Evolutionary conservation across 352 stramenopile genomes (phyloP), one percentile per base, ranked within the genome.

Genomic region (Globisporangium barbulae): DNA sequence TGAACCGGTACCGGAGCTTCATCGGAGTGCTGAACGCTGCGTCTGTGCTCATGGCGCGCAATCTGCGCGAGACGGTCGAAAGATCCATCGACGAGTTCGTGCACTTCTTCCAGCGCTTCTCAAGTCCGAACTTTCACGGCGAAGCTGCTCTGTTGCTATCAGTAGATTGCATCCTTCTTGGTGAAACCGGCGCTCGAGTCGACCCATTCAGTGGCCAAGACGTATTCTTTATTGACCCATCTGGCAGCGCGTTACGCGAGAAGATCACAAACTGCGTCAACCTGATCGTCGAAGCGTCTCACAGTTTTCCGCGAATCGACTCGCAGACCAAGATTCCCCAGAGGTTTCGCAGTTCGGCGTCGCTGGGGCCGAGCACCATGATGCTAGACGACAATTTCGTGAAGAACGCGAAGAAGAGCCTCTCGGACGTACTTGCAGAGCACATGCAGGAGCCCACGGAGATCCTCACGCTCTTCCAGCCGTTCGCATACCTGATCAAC

Each of bases 261-360:
- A 85, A 88, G 49, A 73, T 93, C 49, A 68, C 79, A 19, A 77
- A 67, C 42, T 95, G 83, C 45, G 60, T 93, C 25, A 78, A 81
- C 39, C 60, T 79, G 12, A 78, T 95, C 53, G 85, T 94, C n/a
- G 85, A 94, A 50, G 83, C 90, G 0, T 82, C 85, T 3, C 88
- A 96, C 52, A 78, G 80, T n/a, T 97, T 97, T 53, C 87, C 90
- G n/a, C 84, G 90, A 30, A 90, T 97, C 57, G 91, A 98, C 44
- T 62, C 77, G 6, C 88, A 91, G 64, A 93, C 86, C 7, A 91
- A 81, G 63, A 68, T 93, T 7, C 86, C 88, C 1, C n/a, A 61
- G 0, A 79, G 79, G 47, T 79, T 96, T 30, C 76, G 79, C 1
- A 91, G 73, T 21, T 58, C 80, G 2, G 71, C 77, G 7, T 76